phyloP scores from a whole-genome alignment of 1,284 basidiomycete species.

The Coriolopsis trogii region DNA sequence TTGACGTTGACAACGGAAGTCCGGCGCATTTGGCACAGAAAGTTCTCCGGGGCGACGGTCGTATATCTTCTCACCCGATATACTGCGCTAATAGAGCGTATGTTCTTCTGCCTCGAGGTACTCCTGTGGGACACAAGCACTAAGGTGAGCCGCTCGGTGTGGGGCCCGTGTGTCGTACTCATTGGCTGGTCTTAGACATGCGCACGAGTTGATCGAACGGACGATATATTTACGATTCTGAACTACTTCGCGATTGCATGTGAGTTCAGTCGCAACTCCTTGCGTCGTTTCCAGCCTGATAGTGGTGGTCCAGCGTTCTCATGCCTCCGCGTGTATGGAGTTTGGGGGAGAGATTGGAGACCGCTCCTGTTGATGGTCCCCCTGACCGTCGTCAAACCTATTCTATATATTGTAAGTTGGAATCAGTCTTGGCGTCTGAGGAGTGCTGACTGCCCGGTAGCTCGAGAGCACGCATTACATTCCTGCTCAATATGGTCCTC shows the following conservation, averaged over 20 bases:
- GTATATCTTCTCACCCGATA: conserved; percentile 23
- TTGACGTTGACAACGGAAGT: not conserved
- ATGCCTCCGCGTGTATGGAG: conserved; percentile 7
- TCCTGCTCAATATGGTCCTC: not conserved
- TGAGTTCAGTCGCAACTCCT: not conserved
- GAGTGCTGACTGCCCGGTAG: not conserved
- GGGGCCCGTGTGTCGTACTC: not conserved
- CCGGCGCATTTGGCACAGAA: conserved; percentile 16
- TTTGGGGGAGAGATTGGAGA: conserved; percentile 17
- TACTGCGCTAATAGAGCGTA: conserved; percentile 5
- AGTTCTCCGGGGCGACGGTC: conserved; percentile 15
- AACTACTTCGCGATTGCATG: conserved; percentile 4
- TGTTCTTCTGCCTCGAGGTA: not conserved
- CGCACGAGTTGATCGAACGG: not conserved
- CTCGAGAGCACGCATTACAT: not conserved
- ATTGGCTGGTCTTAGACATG: not conserved
- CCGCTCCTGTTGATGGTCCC: conserved; percentile 6
- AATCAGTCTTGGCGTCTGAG: not conserved
- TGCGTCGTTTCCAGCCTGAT: no score
- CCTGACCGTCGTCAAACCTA: not conserved
- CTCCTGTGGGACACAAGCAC: conserved; percentile 2
- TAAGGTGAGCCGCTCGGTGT: not conserved
- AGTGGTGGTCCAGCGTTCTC: conserved; percentile 3
- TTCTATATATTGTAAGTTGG: not conserved
- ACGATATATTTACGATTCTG: conserved; percentile 3